Conservation (phyloP, 257 asterid species). For the Schizonepeta tenuifolia region DNA sequence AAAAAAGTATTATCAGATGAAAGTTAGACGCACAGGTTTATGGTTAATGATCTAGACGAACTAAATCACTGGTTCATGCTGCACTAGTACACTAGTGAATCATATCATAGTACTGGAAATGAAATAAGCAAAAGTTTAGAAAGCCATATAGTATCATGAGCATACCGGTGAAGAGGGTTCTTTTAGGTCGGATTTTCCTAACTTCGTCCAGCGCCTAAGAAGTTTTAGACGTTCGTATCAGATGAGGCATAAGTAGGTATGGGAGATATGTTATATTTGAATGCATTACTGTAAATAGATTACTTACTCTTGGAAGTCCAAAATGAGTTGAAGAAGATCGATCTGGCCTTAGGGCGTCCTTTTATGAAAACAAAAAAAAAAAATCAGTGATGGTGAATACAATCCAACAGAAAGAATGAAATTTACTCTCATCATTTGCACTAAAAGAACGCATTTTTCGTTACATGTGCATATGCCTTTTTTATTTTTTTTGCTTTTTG, state of each 20-base stretch:
- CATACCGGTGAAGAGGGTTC: slow-evolving; percentile 92
- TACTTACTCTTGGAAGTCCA: slow-evolving; percentile 86
- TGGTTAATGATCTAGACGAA: neutral
- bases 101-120: neutral
- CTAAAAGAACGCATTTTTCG: neutral
- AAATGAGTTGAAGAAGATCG: slow-evolving; percentile 96
- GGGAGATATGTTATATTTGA: neutral
- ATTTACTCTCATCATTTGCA: slow-evolving; percentile 11
- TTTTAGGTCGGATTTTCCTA: slow-evolving; percentile 76
- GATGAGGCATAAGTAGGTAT: neutral
- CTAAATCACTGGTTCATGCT: neutral
- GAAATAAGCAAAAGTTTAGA: neutral
- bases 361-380: slow-evolving; percentile 14
- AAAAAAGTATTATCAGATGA: neutral
- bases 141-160: neutral
- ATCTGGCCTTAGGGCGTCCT: slow-evolving; percentile 97
- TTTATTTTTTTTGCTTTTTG: neutral
- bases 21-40: neutral
- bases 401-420: neutral
- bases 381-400: neutral
- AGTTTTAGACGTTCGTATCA: slow-evolving; percentile 9
- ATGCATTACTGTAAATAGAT: neutral
- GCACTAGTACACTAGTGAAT: neutral
- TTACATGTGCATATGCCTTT: neutral
- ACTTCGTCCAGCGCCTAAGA: slow-evolving; percentile 92